These are phyloP conservation scores for Lasiosphaeris hirsuta DNA, from an alignment of 495 filamentous ascomycete species.

Conservation along the genomic window DNA sequence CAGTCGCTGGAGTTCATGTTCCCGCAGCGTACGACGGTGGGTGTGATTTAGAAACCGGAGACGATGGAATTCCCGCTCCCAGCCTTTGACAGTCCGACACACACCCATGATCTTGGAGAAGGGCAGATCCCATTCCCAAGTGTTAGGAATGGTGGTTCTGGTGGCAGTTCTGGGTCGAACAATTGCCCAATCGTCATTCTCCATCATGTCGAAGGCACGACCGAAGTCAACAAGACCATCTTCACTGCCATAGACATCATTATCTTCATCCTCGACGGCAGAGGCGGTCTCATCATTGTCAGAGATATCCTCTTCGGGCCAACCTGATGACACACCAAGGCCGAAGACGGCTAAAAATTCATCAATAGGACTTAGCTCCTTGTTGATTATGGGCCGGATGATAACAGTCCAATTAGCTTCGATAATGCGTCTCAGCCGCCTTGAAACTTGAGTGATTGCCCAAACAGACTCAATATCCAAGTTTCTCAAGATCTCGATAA, in stretches of 20 bases:
- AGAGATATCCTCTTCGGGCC: neutral
- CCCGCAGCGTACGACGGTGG: conserved; percentile 58
- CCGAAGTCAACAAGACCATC: conserved; percentile 3
- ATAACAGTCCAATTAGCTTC: conserved; percentile 21
- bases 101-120: conserved; percentile 43
- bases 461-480: conserved; percentile 26
- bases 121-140: conserved; percentile 3
- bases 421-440: conserved; percentile 22
- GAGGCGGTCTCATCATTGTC: neutral
- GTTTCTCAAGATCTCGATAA: conserved; percentile 32
- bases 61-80: conserved; percentile 65
- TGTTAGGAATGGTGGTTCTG: neutral
- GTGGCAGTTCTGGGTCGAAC: too few species aligned
- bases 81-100: conserved; percentile 58
- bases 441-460: conserved; percentile 22
- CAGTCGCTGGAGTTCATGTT: conserved; percentile 55
- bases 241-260: neutral
- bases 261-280: neutral
- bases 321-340: neutral
- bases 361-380: conserved; percentile 59
- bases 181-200: too few species aligned
- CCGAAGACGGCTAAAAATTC: conserved; percentile 35
- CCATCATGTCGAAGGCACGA: too few species aligned
- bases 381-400: conserved; percentile 24
- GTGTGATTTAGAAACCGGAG: conserved; percentile 63